Conservation (phyloP, 2,329 filamentous ascomycete species). For the Fusarium poae region DNA sequence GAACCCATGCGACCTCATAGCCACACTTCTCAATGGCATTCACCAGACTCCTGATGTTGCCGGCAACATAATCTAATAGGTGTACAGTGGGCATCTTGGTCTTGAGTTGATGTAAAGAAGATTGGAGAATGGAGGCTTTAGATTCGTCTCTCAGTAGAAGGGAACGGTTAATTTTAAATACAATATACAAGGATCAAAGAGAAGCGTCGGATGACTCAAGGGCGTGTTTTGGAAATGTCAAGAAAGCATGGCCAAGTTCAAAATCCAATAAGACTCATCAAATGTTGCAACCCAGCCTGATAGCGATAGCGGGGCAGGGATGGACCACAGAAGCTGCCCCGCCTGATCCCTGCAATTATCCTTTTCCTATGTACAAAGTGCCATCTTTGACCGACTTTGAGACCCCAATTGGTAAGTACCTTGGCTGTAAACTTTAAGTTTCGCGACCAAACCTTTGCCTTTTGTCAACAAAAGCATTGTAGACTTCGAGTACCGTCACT, state of each 20-base stretch:
- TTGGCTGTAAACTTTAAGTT: conserved; percentile 10
- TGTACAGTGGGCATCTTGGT: conserved; percentile 80
- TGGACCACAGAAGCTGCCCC: conserved; percentile 43
- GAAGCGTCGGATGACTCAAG: conserved; percentile 36
- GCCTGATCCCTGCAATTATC: conserved; percentile 46
- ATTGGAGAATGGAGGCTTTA: conserved; percentile 16
- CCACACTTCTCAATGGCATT: conserved; percentile 98
- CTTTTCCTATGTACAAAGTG: conserved; percentile 41
- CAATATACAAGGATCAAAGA: not conserved
- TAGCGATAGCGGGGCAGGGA: conserved; percentile 46
- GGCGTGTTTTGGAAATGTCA: conserved; percentile 23
- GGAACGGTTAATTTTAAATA: not conserved
- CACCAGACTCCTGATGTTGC: conserved; percentile 94
- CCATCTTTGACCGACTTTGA: conserved; percentile 48
- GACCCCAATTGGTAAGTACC: conserved; percentile 36
- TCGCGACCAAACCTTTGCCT: conserved; percentile 10
- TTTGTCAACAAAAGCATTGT: conserved; percentile 19
- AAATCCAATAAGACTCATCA: conserved; percentile 30
- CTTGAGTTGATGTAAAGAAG: conserved; percentile 17
- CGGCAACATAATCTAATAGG: conserved; percentile 89
- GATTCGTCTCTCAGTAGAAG: not conserved
- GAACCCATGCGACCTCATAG: conserved; percentile 93
- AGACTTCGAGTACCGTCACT: not conserved
- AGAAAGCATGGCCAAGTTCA: conserved; percentile 35
- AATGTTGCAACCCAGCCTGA: conserved; percentile 35